Base-by-base conservation (phyloP, 2,329 filamentous ascomycete species). In the Cytospora piceae region DNA sequence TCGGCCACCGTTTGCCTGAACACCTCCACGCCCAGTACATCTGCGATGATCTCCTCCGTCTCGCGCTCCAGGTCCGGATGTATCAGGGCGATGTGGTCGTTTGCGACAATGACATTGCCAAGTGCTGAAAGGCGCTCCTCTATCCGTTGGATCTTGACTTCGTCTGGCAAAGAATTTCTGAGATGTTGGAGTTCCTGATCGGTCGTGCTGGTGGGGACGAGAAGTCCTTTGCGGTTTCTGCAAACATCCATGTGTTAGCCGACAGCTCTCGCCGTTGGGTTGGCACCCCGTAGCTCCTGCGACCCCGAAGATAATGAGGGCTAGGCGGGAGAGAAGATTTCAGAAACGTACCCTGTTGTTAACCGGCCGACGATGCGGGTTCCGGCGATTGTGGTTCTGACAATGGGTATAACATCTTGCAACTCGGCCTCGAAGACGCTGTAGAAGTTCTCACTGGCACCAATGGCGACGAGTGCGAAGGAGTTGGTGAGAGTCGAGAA, bases 381-480 rank as follows among this genome's bases (percentile, higher is more conserved):
- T 72, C 95, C 95, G 69, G 94, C 94, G 77, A 99, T 98, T 66
- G 94, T 97, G 72, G 93, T 94, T 81, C 95, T 92, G 80, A 93
- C 95, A 79, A 97, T 97, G 72, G 95, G 95, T 73, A 99, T 94
- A 69, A 97, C 89, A 82, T 98, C 95, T 83, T 96, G 93, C 69
- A 99, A 86, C 83, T 99, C 95, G 69, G 94, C 90, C 85, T 99
- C 95, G 82, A 99, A 98, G 77, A 98, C 87, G 83, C 92, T 94
- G 88, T 98, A 98, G 81, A 99, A 99, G 87, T 98, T 98, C 85
- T 97, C 94, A 75, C 93, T 97, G 73, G 92, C 94, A 76, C 95
- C 95, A 71, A 97, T 88, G 70, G 94, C 94, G 73, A 97, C 93
- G 74, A 99, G 86, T 73, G 94, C 93, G 80, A 97, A 99, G 67